A percentile compares a stretch with the other conserved stretches of the same genome.
Evolutionary conservation across 1,139 yeast genomes (phyloP).

Genomic region (Scheffersomyces titani): DNA sequence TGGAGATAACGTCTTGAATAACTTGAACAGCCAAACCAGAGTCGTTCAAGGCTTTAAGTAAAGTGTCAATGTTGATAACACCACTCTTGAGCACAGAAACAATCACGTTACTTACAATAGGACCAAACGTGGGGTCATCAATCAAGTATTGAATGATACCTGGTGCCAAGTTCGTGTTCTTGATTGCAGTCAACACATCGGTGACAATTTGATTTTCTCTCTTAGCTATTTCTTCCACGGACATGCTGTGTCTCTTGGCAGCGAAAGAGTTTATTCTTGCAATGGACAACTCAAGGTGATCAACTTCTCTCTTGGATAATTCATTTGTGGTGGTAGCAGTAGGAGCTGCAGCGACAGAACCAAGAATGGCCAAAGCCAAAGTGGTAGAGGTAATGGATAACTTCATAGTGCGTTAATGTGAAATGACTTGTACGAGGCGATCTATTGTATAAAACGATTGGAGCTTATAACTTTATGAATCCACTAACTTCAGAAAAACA

Average conservation of each 20-base stretch:
- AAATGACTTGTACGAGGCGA: not conserved
- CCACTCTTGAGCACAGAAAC: conserved; percentile 35
- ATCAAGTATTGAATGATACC: conserved; percentile 34
- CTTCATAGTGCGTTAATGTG: conserved; percentile 24
- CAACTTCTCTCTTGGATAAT: conserved; percentile 35
- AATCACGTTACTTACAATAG: conserved; percentile 31
- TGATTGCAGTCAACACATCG: conserved; percentile 41
- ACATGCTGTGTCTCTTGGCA: conserved; percentile 31
- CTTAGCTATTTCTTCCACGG: conserved; percentile 27
- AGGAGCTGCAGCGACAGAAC: conserved; percentile 39
- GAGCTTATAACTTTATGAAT: not conserved
- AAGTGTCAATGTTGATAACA: conserved; percentile 35
- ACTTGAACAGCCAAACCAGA: conserved; percentile 46
- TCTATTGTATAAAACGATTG: not conserved
- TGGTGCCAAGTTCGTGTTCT: conserved; percentile 43
- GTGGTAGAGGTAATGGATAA: conserved; percentile 31
- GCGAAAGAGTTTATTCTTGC: conserved; percentile 28
- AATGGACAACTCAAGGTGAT: conserved; percentile 28
- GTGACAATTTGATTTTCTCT: conserved; percentile 48
- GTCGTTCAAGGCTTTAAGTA: conserved; percentile 43
- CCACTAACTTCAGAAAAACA: not conserved
- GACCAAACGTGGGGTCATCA: conserved; percentile 32
- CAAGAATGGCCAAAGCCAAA: conserved; percentile 32
- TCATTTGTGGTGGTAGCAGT: conserved; percentile 19
- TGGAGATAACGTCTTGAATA: conserved; percentile 36